Percentiles rank a stretch among this genome's conserved stretches.
phyloP scores from a whole-genome alignment of 108 stramenopile genomes.

The Pseudonitzschia pungens region DNA sequence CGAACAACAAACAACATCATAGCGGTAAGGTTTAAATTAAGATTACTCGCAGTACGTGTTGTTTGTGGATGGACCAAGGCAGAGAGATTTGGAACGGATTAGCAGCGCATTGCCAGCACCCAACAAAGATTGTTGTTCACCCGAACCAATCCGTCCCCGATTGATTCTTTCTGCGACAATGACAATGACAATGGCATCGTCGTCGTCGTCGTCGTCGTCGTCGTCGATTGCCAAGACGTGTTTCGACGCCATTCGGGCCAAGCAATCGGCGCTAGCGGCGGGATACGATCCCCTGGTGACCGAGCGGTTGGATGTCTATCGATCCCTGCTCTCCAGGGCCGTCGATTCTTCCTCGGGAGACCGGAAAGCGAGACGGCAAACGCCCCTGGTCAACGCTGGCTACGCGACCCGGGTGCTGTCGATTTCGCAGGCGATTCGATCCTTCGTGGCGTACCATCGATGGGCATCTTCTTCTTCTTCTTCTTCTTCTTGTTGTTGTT shows the following conservation, averaged over 20 bases:
- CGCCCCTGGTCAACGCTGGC: slow-evolving; percentile 80
- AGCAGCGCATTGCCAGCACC: too few relatives aligned
- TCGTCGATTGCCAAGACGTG: slow-evolving; percentile 62
- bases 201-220: background rate
- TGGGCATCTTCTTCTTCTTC: too few relatives aligned
- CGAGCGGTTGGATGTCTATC: slow-evolving; percentile 16
- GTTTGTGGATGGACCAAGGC: too few relatives aligned
- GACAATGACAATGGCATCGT: background rate
- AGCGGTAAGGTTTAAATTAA: too few relatives aligned
- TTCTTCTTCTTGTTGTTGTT: too few relatives aligned
- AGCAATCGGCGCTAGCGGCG: slow-evolving; percentile 55
- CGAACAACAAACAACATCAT: too few relatives aligned
- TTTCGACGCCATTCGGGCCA: slow-evolving; percentile 64
- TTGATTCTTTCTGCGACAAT: too few relatives aligned
- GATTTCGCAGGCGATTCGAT: slow-evolving; percentile 40
- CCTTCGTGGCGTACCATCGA: slow-evolving; percentile 30
- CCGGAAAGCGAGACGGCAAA: slow-evolving; percentile 39
- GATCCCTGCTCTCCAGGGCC: background rate
- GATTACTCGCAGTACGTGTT: too few relatives aligned
- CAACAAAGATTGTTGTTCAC: too few relatives aligned
- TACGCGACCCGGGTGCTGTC: slow-evolving; percentile 68
- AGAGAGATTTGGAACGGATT: too few relatives aligned
- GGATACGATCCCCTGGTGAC: slow-evolving; percentile 40
- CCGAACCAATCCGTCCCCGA: too few relatives aligned
- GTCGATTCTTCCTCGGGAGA: background rate